phyloP scores from a whole-genome alignment of 176 grass and related monocot species.

The Chrysopogon serrulatus region DNA sequence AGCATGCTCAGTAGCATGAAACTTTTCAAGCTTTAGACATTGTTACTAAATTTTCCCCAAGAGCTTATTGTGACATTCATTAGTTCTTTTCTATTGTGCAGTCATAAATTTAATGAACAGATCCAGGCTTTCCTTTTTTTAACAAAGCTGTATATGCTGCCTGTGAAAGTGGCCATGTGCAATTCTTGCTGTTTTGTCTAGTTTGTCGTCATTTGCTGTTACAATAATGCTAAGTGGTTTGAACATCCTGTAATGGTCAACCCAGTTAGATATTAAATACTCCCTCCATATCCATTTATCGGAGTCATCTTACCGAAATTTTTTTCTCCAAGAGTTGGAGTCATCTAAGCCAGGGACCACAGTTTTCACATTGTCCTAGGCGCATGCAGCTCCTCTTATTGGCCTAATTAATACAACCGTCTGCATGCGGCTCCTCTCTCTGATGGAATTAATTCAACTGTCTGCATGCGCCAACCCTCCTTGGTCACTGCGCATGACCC shows the following conservation, averaged over 20 bases:
- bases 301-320: too few relatives aligned
- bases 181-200: constrained; percentile 19
- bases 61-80: not conserved
- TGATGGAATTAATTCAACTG: too few relatives aligned
- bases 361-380: too few relatives aligned
- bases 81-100: not conserved
- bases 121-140: not conserved
- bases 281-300: too few relatives aligned
- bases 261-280: not conserved
- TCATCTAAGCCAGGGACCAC: too few relatives aligned
- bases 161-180: not conserved
- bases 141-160: not conserved
- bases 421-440: too few relatives aligned
- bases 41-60: not conserved
- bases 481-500: too few relatives aligned
- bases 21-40: not conserved
- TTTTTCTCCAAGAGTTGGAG: too few relatives aligned
- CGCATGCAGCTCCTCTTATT: too few relatives aligned
- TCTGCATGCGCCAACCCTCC: too few relatives aligned
- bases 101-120: not conserved
- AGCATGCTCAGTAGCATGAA: not conserved
- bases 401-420: too few relatives aligned
- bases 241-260: not conserved
- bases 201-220: not conserved
- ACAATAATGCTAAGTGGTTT: not conserved